phyloP scores from a whole-genome alignment of 805 yeast species.

The Zygosaccharomyces bailii region DNA sequence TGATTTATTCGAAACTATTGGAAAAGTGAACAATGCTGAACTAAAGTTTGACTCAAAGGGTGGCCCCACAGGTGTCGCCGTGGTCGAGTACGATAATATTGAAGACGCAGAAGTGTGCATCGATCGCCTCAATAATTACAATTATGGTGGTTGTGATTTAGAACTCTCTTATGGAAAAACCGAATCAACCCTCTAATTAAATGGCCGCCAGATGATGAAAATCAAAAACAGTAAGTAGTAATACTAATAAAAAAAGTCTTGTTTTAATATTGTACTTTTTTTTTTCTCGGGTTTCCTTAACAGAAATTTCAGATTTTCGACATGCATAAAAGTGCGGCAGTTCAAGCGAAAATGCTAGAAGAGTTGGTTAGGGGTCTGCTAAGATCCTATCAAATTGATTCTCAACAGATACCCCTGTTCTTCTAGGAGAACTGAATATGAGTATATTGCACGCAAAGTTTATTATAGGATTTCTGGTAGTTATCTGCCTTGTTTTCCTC shows the following conservation, averaged over 20 bases:
- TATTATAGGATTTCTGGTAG: slow-evolving; percentile 10
- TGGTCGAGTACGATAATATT: slow-evolving; percentile 65
- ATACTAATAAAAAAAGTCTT: not conserved
- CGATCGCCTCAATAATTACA: slow-evolving; percentile 69
- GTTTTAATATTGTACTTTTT: not conserved
- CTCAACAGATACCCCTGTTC: too few relatives aligned
- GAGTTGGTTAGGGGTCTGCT: not conserved
- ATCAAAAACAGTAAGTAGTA: not conserved
- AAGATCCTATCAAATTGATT: too few relatives aligned
- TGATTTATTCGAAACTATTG: slow-evolving; percentile 83
- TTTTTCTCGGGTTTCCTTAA: not conserved
- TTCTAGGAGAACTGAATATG: not conserved
- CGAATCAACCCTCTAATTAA: not conserved
- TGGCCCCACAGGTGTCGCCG: slow-evolving; percentile 79
- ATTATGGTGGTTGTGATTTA: slow-evolving; percentile 78
- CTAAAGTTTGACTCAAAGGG: slow-evolving; percentile 60
- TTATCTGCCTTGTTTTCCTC: slow-evolving; percentile 6
- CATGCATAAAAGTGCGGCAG: not conserved
- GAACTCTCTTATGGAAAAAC: slow-evolving; percentile 62
- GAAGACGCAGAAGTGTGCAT: slow-evolving; percentile 75
- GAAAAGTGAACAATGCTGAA: slow-evolving; percentile 72
- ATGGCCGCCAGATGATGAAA: not conserved
- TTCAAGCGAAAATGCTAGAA: not conserved
- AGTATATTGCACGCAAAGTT: slow-evolving; percentile 8
- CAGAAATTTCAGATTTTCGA: not conserved